Percentiles rank a stretch among this genome's conserved stretches.
Evolutionary conservation across 2,329 filamentous ascomycete species (phyloP).

Genomic region (Coniella lustricola): DNA sequence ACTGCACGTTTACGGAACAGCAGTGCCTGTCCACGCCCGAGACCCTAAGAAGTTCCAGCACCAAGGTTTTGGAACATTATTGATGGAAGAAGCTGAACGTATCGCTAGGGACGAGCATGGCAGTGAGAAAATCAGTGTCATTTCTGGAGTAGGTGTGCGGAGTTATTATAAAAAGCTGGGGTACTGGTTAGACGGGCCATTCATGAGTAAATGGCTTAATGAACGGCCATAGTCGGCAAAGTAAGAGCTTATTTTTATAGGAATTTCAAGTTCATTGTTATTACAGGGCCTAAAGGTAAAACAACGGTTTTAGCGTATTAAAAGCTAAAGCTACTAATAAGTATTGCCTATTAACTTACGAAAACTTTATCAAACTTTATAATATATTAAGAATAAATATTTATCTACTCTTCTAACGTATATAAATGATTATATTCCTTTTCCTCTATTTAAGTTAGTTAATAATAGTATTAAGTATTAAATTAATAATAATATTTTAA

Average conservation of each 20-base stretch:
- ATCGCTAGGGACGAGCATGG: conserved; percentile 93
- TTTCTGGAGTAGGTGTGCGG: conserved; percentile 92
- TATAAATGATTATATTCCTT: too few species aligned
- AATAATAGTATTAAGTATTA: too few species aligned
- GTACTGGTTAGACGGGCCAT: conserved; percentile 88
- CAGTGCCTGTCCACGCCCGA: conserved; percentile 92
- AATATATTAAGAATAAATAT: too few species aligned
- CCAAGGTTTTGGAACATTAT: conserved; percentile 87
- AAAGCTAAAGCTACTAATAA: too few species aligned
- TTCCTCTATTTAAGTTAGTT: too few species aligned
- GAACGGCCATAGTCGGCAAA: conserved; percentile 29
- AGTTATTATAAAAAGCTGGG: conserved; percentile 93
- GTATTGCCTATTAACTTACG: too few species aligned
- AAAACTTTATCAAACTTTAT: too few species aligned
- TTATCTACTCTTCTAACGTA: too few species aligned
- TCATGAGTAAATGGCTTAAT: conserved; percentile 63
- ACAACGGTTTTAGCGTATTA: too few species aligned
- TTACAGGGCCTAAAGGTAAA: too few species aligned
- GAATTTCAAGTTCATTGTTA: too few species aligned
- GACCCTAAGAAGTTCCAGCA: conserved; percentile 98
- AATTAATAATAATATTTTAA: too few species aligned
- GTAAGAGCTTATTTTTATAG: not conserved
- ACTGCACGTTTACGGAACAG: conserved; percentile 92
- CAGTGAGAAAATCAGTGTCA: conserved; percentile 90
- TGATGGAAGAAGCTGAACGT: conserved; percentile 97